Base-by-base conservation (phyloP, 2,329 filamentous ascomycete genomes). In the Fusarium neocosmosporiellum region DNA sequence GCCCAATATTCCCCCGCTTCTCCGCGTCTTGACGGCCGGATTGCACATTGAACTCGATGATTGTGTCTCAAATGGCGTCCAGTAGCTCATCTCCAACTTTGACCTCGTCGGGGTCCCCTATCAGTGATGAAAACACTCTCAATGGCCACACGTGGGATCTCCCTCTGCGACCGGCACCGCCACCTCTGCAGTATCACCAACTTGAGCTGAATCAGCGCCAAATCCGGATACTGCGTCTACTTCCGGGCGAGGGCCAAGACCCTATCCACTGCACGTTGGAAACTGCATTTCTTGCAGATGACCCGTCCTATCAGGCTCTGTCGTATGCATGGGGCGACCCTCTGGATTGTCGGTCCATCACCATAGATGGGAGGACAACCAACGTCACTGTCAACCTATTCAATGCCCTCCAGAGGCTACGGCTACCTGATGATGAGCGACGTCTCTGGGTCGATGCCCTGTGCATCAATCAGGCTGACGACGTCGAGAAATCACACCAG, bases 391-490 rank as follows among this genome's bases (percentile, higher is more conserved):
- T 24, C 29, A 67, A 68, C 1, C 6, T 67, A 1, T 36, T 34
- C 43, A 22, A 57, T 31, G 63, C 54, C 27, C 62, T 65, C 14
- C 39, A n/a, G 18, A n/a, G 62, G 29, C n/a, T 65, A 29, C 43
- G 54, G 6, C 7, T 11, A 14, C 27, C 22, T 11, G 8, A n/a
- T 10, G 5, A 29, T 8, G 27, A 24, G n/a, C n/a, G 5, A n/a
- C 41, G 27, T 1, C n/a, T 69, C n/a, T 59, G 41, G 36, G 20
- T 48, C 7, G 36, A 69, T 58, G 34, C 34, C 8, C 41, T 71
- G n/a, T 62, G 59, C 36, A 64, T 69, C 41, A 69, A 71, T n/a
- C 62, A 72, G n/a, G 14, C 27, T 24, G 65, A 67, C 34, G 33
- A 55, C 7, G 34, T 20, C 14, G 67, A 72, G 36, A 63, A 43